phyloP scores from a whole-genome alignment of 1,284 basidiomycete genomes.

The Gomphus bonarii region DNA sequence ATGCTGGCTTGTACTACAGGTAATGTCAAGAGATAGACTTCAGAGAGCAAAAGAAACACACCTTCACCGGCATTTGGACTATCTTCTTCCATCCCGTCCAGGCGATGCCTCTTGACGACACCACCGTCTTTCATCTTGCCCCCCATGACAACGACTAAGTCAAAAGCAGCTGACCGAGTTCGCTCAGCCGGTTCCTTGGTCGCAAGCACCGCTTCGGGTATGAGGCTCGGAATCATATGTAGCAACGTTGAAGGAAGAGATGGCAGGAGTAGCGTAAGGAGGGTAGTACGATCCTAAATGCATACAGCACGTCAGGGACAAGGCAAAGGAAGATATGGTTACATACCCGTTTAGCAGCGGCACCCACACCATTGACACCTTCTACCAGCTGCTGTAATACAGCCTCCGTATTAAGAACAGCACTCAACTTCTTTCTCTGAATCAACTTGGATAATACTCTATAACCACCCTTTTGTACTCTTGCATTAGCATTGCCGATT shows the following conservation, averaged over 20 bases:
- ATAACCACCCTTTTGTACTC: constrained; percentile 93
- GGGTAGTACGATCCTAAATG: constrained; percentile 68
- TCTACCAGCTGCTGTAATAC: constrained; percentile 59
- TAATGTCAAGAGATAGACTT: constrained; percentile 10
- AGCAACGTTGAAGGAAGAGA: constrained; percentile 63
- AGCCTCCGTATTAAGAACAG: constrained; percentile 37
- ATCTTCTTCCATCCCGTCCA: constrained; percentile 78
- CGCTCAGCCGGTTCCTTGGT: constrained; percentile 98
- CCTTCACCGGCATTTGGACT: constrained; percentile 22
- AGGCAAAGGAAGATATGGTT: neutral
- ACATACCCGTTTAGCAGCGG: constrained; percentile 81
- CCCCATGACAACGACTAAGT: constrained; percentile 87
- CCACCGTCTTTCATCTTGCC: constrained; percentile 88
- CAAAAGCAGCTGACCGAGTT: constrained; percentile 83
- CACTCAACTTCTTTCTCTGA: constrained; percentile 45
- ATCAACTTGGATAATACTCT: constrained; percentile 73
- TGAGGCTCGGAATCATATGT: constrained; percentile 80
- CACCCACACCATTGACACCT: constrained; percentile 52
- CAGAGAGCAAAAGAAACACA: neutral
- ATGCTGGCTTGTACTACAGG: constrained; percentile 62
- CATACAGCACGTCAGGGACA: neutral
- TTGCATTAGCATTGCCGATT: constrained; percentile 68
- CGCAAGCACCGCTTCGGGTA: constrained; percentile 94
- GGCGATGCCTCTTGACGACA: constrained; percentile 64
- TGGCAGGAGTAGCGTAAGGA: constrained; percentile 69